Evolutionary conservation across 1,139 yeast species (phyloP).

Genomic region (Pichia kudriavzevii): DNA sequence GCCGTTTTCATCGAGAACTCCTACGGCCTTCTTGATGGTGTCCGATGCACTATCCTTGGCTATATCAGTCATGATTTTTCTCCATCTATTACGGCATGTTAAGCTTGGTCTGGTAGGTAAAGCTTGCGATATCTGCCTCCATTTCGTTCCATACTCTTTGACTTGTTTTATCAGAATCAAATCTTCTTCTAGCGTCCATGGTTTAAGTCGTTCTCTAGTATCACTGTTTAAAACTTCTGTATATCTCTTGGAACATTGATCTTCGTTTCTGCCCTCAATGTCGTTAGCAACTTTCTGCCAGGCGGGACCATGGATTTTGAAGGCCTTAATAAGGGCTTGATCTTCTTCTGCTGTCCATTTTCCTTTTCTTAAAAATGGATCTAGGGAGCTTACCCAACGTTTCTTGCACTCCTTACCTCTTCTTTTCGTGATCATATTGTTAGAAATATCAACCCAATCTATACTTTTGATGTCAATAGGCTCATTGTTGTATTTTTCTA

Average conservation of each 20-base stretch:
- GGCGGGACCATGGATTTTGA: conserved; percentile 60
- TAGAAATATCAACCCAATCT: conserved; percentile 71
- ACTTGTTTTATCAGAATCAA: conserved; percentile 57
- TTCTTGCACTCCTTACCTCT: conserved; percentile 66
- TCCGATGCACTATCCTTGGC: conserved; percentile 51
- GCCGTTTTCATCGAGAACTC: conserved; percentile 24
- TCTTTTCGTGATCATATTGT: conserved; percentile 34
- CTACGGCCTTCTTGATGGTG: conserved; percentile 31
- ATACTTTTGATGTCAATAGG: conserved; percentile 32
- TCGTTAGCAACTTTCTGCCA: conserved; percentile 81
- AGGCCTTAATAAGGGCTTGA: conserved; percentile 53
- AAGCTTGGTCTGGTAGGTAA: conserved; percentile 79
- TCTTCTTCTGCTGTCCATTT: conserved; percentile 89
- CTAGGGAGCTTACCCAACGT: conserved; percentile 73
- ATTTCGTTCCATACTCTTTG: conserved; percentile 73
- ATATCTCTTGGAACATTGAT: conserved; percentile 89
- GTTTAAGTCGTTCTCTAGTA: conserved; percentile 67
- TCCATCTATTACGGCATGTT: conserved; percentile 89
- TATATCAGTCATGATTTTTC: conserved; percentile 72
- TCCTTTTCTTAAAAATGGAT: conserved; percentile 76
- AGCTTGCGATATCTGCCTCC: conserved; percentile 73
- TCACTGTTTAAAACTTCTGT: conserved; percentile 82
- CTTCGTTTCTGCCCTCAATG: conserved; percentile 83
- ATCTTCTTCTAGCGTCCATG: conserved; percentile 81
- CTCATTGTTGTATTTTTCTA: conserved; percentile 19